phyloP scores from a whole-genome alignment of 345 rosid species.

The Psidium guajava region DNA sequence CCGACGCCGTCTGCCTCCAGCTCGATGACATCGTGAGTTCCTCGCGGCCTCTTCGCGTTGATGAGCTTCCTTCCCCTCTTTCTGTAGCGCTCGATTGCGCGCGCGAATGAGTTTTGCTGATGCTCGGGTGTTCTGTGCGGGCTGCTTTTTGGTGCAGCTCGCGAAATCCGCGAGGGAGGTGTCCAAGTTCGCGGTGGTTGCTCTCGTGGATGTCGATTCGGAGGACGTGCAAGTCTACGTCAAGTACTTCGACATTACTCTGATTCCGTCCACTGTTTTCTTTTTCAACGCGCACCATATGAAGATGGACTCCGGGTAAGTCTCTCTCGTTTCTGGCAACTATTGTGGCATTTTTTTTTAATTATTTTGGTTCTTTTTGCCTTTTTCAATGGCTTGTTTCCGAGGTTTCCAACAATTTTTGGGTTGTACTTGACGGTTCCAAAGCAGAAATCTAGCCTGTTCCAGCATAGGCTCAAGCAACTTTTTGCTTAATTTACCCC shows the following conservation, averaged over 20 bases:
- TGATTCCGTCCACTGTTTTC: constrained; percentile 69
- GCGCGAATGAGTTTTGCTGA: not conserved
- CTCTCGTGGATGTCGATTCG: constrained; percentile 60
- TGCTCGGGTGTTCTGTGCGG: not conserved
- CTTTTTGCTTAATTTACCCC: not conserved
- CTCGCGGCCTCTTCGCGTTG: not conserved
- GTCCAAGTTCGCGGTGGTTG: constrained; percentile 55
- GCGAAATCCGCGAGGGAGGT: constrained; percentile 66
- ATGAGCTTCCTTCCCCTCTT: not conserved
- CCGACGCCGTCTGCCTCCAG: constrained; percentile 51
- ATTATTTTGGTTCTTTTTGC: not conserved
- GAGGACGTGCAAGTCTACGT: constrained; percentile 73
- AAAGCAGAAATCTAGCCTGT: not conserved
- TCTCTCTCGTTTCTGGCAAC: not conserved
- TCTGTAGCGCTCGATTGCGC: not conserved
- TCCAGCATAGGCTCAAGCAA: not conserved
- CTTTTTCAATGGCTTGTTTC: not conserved
- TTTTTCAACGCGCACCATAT: constrained; percentile 94
- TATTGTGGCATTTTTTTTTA: not conserved
- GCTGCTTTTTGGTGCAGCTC: constrained; percentile 19
- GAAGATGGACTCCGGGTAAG: constrained; percentile 92
- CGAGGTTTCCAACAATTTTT: not conserved
- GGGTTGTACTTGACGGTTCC: not conserved
- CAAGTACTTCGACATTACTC: constrained; percentile 69
- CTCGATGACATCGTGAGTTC: constrained; percentile 52